phyloP scores from a whole-genome alignment of 2,329 filamentous ascomycete species.

The Alternaria sp. region DNA sequence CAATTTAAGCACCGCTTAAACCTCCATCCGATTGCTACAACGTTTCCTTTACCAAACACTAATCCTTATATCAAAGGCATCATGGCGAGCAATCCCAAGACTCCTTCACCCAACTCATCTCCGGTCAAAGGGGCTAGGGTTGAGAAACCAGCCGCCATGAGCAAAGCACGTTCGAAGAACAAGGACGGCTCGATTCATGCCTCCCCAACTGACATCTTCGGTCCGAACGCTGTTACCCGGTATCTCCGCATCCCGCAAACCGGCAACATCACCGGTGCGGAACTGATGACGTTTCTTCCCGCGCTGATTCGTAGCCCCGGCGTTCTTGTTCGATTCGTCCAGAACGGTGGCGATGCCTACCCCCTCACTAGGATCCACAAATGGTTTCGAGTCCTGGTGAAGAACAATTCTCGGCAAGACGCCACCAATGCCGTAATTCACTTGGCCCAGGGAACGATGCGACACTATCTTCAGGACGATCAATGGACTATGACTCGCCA shows the following conservation, averaged over 20 bases:
- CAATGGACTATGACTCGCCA: neutral
- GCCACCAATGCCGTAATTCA: neutral
- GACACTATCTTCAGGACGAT: neutral
- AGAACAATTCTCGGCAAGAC: neutral
- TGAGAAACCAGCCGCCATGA: neutral
- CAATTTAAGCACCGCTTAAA: neutral
- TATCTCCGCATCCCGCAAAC: slow-evolving; percentile 1
- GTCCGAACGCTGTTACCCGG: neutral
- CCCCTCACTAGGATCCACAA: neutral
- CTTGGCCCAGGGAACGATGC: neutral
- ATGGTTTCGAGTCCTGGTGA: neutral
- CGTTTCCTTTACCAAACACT: neutral
- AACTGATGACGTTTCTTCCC: slow-evolving; percentile 7
- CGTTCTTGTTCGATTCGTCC: neutral
- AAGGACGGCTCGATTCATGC: neutral
- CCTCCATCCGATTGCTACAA: neutral
- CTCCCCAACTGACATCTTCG: neutral
- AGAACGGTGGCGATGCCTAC: neutral
- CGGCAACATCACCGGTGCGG: slow-evolving; percentile 11
- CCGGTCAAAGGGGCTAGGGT: neutral
- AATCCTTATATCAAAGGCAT: neutral
- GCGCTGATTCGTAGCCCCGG: neutral
- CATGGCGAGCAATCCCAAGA: neutral
- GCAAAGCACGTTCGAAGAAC: neutral
- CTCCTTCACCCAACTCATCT: neutral